These are phyloP conservation scores for Phytophthora sp. DNA, from an alignment of 352 stramenopile species.

Conservation along the genomic window DNA sequence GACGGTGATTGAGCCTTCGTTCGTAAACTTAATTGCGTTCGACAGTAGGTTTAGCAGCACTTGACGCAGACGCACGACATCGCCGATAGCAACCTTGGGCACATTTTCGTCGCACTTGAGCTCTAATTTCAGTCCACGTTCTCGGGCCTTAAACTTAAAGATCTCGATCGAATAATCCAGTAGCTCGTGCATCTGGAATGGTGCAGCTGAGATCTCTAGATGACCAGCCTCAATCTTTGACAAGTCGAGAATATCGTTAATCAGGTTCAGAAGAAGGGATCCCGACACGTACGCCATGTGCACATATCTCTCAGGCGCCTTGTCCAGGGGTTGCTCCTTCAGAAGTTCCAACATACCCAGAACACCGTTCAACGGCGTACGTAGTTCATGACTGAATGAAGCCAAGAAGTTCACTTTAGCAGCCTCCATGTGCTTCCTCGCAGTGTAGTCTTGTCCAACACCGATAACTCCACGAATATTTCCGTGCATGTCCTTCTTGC, in stretches of 20 bases:
- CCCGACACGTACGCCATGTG: conserved; percentile 89
- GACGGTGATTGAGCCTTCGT: conserved; percentile 82
- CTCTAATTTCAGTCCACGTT: conserved; percentile 88
- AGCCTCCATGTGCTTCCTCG: conserved; percentile 86
- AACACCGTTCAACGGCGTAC: conserved; percentile 83
- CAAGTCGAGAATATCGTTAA: conserved; percentile 93
- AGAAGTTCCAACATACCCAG: conserved; percentile 85
- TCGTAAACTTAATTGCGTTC: conserved; percentile 91
- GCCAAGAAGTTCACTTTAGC: conserved; percentile 89
- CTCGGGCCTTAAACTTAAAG: conserved; percentile 89
- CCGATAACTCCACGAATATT: conserved; percentile 93
- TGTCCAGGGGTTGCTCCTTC: conserved; percentile 78
- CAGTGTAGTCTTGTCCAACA: conserved; percentile 94
- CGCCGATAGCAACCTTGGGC: conserved; percentile 72
- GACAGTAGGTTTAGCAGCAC: conserved; percentile 84
- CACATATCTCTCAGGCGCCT: conserved; percentile 72
- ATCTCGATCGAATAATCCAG: conserved; percentile 91
- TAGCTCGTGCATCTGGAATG: conserved; percentile 83
- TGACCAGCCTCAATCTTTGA: conserved; percentile 94
- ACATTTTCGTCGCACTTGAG: conserved; percentile 70
- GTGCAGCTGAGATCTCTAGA: conserved; percentile 86
- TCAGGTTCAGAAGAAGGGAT: conserved; percentile 89
- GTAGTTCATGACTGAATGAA: conserved; percentile 86
- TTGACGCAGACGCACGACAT: conserved; percentile 80
- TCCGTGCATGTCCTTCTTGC: conserved; percentile 91